Evolutionary conservation across 192 early-diverging fungal species (phyloP).

Genomic region (Pilobolus umbonatus): DNA sequence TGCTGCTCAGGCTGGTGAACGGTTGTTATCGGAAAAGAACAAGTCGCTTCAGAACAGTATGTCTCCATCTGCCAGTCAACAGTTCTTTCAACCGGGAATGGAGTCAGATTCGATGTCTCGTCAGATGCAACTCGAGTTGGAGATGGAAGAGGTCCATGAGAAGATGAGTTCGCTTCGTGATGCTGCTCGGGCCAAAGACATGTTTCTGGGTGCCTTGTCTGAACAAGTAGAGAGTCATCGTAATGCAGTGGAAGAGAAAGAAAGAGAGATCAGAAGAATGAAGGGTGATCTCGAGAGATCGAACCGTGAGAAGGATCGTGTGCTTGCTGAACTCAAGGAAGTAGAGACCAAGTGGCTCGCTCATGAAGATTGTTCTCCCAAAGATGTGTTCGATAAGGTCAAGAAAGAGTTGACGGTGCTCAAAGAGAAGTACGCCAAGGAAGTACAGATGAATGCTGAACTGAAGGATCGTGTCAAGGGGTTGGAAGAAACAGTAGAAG

Average conservation of each 20-base stretch:
- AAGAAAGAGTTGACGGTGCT: slow-evolving; percentile 17
- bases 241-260: slow-evolving; percentile 34
- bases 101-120: slow-evolving; percentile 8
- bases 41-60: not conserved
- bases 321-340: slow-evolving; percentile 21
- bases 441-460: slow-evolving; percentile 12
- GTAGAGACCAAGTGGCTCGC: slow-evolving; percentile 15
- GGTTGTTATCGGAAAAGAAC: not conserved
- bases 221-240: slow-evolving; percentile 34
- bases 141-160: slow-evolving; percentile 38
- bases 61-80: not conserved
- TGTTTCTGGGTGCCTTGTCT: slow-evolving; percentile 32
- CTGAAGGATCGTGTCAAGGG: slow-evolving; percentile 11
- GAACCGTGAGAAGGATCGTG: slow-evolving; percentile 29
- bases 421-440: slow-evolving; percentile 22
- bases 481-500: slow-evolving; percentile 29
- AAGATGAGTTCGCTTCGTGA: slow-evolving; percentile 33
- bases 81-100: not conserved
- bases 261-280: slow-evolving; percentile 30
- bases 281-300: slow-evolving; percentile 24
- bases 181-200: slow-evolving; percentile 36
- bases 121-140: slow-evolving; percentile 25
- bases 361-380: slow-evolving; percentile 17
- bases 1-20: slow-evolving; percentile 18
- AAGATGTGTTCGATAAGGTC: slow-evolving; percentile 24